These are phyloP conservation scores for Allomyces javanicus DNA, from an alignment of 192 early-diverging fungal species.

Conservation along the genomic window DNA sequence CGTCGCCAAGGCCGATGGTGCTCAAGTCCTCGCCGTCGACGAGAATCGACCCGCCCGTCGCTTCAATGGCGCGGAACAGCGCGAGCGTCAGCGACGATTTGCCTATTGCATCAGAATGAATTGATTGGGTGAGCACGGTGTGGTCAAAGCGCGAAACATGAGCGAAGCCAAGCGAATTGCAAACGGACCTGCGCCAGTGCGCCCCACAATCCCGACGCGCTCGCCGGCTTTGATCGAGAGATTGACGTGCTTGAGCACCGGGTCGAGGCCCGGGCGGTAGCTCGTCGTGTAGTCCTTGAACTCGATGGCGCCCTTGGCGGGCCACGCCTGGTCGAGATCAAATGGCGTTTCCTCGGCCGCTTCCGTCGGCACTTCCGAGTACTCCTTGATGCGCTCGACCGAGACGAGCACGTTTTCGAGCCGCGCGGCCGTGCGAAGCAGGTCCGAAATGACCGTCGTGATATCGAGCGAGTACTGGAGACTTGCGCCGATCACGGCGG, in stretches of 20 bases:
- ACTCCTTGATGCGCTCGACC: conserved; percentile 46
- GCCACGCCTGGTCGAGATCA: conserved; percentile 30
- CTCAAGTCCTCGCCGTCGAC: conserved; percentile 19
- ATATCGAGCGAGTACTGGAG: conserved; percentile 69
- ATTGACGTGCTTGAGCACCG: conserved; percentile 57
- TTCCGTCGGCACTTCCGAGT: conserved; percentile 22
- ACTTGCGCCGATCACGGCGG: not conserved
- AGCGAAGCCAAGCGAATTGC: too few relatives aligned
- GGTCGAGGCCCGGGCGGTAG: conserved; percentile 51
- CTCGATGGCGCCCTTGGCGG: conserved; percentile 29
- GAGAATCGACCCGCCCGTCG: conserved; percentile 11
- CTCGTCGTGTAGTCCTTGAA: conserved; percentile 37
- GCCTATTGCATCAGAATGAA: too few relatives aligned
- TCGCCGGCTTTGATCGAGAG: conserved; percentile 44
- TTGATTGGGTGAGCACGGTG: too few relatives aligned
- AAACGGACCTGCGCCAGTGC: conserved; percentile 50
- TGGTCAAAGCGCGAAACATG: too few relatives aligned
- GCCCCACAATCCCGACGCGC: conserved; percentile 84
- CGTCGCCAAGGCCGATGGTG: conserved; percentile 1
- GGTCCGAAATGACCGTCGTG: conserved; percentile 12
- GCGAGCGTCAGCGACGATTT: conserved; percentile 9
- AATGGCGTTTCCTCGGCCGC: conserved; percentile 7
- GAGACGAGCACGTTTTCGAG: conserved; percentile 35
- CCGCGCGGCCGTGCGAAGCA: not conserved
- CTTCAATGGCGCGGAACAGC: conserved; percentile 19